These are phyloP conservation scores for Boletus reticuloceps DNA, from an alignment of 768 basidiomycete genomes.

Conservation along the genomic window DNA sequence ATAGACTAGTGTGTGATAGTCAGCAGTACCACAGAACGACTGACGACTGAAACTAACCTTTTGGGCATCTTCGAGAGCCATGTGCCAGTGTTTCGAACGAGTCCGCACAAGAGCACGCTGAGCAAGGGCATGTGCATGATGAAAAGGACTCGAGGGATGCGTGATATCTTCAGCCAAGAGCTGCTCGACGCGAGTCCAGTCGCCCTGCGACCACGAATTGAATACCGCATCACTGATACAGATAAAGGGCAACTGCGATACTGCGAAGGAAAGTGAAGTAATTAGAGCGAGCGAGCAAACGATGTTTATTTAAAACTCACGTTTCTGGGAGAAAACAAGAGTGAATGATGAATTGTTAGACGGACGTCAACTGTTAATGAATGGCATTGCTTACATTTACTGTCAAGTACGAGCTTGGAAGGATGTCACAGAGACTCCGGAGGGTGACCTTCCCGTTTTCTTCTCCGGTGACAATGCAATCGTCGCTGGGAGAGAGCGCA, in stretches of 20 bases:
- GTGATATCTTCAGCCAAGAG: background rate
- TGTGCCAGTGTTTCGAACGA: background rate
- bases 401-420: conserved; percentile 1
- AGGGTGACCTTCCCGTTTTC: background rate
- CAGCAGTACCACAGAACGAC: background rate
- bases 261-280: background rate
- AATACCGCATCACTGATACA: background rate
- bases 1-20: background rate
- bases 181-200: background rate
- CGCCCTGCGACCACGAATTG: background rate
- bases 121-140: conserved; percentile 1
- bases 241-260: background rate
- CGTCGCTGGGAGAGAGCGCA: background rate
- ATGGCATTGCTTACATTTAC: background rate
- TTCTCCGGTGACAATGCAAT: background rate
- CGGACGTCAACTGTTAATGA: too few relatives aligned
- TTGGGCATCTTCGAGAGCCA: conserved; percentile 6
- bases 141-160: background rate
- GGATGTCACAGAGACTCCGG: background rate
- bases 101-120: background rate
- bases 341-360: too few relatives aligned
- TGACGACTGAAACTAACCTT: background rate
- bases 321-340: too few relatives aligned
- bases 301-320: background rate
- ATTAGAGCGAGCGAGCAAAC: too few relatives aligned